Conservation (phyloP, 225 moss, liverwort and hornwort genomes). For the Bryoerythrophyllum caledonicum region DNA sequence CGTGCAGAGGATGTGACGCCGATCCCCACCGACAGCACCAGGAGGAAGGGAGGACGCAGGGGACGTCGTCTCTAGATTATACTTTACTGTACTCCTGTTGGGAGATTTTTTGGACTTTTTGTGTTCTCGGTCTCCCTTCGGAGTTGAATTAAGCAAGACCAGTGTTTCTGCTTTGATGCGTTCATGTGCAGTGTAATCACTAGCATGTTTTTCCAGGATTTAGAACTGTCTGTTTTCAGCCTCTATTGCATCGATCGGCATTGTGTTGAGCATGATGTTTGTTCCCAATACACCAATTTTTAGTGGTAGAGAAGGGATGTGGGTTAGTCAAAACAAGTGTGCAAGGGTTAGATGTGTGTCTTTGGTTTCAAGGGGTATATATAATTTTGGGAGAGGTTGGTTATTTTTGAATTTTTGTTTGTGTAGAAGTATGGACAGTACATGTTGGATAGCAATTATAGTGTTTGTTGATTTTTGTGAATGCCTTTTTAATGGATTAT, state of each 20-base stretch:
- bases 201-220: neutral
- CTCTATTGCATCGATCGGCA: neutral
- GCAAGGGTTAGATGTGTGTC: too few relatives aligned
- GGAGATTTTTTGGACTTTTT: neutral
- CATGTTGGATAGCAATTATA: too few relatives aligned
- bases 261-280: too few relatives aligned
- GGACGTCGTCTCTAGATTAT: slow-evolving; percentile 73
- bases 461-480: too few relatives aligned
- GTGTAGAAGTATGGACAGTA: too few relatives aligned
- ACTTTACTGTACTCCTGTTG: neutral
- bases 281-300: too few relatives aligned
- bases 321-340: too few relatives aligned
- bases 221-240: neutral
- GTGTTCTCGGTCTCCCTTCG: slow-evolving; percentile 1
- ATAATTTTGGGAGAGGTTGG: too few relatives aligned
- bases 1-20: slow-evolving; percentile 89
- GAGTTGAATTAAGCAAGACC: slow-evolving; percentile 31
- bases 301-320: too few relatives aligned
- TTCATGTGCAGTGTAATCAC: slow-evolving; percentile 21
- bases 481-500: too few relatives aligned
- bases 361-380: too few relatives aligned
- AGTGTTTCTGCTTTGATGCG: slow-evolving; percentile 24
- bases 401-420: too few relatives aligned
- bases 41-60: slow-evolving; percentile 91
- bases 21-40: slow-evolving; percentile 94